These are phyloP conservation scores for Prunus salicina DNA, from an alignment of 306 rosid genomes.

Conservation along the genomic window DNA sequence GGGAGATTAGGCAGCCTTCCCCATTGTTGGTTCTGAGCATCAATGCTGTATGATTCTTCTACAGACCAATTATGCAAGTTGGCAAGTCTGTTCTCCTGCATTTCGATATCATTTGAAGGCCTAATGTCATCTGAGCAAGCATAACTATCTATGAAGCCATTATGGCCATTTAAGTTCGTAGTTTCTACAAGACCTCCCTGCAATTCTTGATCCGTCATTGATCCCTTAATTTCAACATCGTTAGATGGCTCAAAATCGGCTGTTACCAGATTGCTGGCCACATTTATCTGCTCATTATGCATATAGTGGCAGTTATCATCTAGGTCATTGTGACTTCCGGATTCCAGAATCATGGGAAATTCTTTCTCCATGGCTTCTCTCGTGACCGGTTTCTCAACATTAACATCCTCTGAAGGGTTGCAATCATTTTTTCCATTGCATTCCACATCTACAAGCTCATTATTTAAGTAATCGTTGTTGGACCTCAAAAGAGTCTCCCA, in stretches of 20 bases:
- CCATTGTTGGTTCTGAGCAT: conserved; percentile 13
- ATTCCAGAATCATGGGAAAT: neutral
- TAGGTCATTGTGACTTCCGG: neutral
- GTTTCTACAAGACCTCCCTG: conserved; percentile 20
- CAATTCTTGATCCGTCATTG: conserved; percentile 29
- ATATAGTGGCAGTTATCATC: neutral
- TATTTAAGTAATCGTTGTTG: neutral
- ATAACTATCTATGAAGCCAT: conserved; percentile 8
- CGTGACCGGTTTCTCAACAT: neutral
- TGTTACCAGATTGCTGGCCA: neutral
- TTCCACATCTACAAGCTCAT: conserved; percentile 10
- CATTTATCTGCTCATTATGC: conserved; percentile 7
- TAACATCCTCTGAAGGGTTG: conserved; percentile 19
- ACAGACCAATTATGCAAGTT: conserved; percentile 3
- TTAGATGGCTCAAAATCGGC: conserved; percentile 11
- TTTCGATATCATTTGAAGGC: conserved; percentile 6
- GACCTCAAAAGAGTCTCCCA: neutral
- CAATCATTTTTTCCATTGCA: conserved; percentile 6
- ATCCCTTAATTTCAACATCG: conserved; percentile 15
- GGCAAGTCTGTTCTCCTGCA: conserved; percentile 1
- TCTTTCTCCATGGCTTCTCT: neutral
- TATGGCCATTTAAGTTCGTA: conserved; percentile 10
- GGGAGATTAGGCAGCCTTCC: neutral
- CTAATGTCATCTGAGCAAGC: conserved; percentile 22
- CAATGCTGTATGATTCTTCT: conserved; percentile 20